phyloP scores from a whole-genome alignment of 1,139 yeast species.

The Wickerhamiella infanticola region DNA sequence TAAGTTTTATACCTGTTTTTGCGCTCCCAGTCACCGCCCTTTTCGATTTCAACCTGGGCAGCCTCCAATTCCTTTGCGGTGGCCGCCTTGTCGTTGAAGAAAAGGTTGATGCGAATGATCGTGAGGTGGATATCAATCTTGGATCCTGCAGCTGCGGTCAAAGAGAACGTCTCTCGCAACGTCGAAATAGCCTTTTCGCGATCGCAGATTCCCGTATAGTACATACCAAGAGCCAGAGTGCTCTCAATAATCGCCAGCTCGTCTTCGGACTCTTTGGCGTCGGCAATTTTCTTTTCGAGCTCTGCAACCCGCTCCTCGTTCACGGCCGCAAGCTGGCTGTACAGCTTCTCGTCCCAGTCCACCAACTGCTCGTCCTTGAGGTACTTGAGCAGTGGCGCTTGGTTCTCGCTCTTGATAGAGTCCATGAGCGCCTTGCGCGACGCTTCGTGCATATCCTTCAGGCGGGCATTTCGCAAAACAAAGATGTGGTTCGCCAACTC shows the following conservation, averaged over 20 bases:
- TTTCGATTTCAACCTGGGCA: conserved; percentile 60
- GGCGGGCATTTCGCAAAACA: conserved; percentile 33
- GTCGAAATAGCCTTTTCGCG: conserved; percentile 56
- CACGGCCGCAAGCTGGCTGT: conserved; percentile 33
- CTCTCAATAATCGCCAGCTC: conserved; percentile 67
- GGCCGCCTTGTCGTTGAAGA: conserved; percentile 60
- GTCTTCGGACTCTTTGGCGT: conserved; percentile 77
- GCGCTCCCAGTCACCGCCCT: conserved; percentile 99
- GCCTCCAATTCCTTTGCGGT: conserved; percentile 64
- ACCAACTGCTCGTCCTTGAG: conserved; percentile 38
- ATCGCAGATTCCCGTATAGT: conserved; percentile 75
- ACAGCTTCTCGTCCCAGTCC: conserved; percentile 42
- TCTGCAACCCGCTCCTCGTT: conserved; percentile 43
- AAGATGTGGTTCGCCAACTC: conserved; percentile 65
- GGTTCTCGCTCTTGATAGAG: conserved; percentile 41
- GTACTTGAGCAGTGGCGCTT: conserved; percentile 77
- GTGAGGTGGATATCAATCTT: conserved; percentile 78
- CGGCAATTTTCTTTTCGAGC: conserved; percentile 48
- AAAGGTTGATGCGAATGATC: conserved; percentile 72
- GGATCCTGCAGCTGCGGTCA: conserved; percentile 75
- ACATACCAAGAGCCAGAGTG: conserved; percentile 73
- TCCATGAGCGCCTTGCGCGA: conserved; percentile 35
- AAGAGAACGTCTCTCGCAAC: conserved; percentile 57
- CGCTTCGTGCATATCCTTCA: conserved; percentile 28
- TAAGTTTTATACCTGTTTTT: conserved; percentile 89